Base-by-base conservation (phyloP, 345 rosid species). In the Eucalyptus sp. region DNA sequence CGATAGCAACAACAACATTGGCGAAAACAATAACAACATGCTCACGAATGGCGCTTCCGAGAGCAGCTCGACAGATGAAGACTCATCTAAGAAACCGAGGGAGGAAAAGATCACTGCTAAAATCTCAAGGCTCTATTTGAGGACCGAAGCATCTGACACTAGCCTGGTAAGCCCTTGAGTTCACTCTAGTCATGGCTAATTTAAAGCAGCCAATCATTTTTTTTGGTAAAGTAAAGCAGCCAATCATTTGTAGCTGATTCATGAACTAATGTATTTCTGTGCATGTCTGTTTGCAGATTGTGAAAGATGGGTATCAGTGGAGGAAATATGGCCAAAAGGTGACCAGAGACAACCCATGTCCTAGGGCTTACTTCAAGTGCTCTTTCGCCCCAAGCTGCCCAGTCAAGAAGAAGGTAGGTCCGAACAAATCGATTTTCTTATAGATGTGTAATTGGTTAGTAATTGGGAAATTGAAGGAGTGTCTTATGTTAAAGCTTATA, bases 281-380 rank as follows among this genome's bases (percentile, higher is more conserved):
- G 79, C 64, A 4, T 20, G 83, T 46, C 29, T 27, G 51, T 50
- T 60, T 91, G 86, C 90, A 97, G 99, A 93, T 96, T 86, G 98
- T 97, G 88, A 98, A 95, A 89, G 99, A 98, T 95, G 99, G 99
- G 68, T 98, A 95, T 92, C 99, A 97, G 88, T 98, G 99, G 99
- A 98, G 99, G 91, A 98, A 98, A 89, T 98, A 98, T 89, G 99
- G 99, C 50, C 99, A 98, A 86, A 98, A 98, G 88, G 99, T 98
- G n/a, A 98, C 99, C 24, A 97, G 99, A 94, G 97, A 98, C 88
- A 98, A 98, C 88, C 99, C 99, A 85, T 98, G 94, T 88, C 99
- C 99, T 29, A 94, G 99, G 94, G 99, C 99, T 90, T 98, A 98
- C 94, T 98, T 95, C 96, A 97, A 95, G 89, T 98, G 99, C 93